Evolutionary conservation across 176 grass and related monocot genomes (phyloP).

Genomic region (Avena atlantica): DNA sequence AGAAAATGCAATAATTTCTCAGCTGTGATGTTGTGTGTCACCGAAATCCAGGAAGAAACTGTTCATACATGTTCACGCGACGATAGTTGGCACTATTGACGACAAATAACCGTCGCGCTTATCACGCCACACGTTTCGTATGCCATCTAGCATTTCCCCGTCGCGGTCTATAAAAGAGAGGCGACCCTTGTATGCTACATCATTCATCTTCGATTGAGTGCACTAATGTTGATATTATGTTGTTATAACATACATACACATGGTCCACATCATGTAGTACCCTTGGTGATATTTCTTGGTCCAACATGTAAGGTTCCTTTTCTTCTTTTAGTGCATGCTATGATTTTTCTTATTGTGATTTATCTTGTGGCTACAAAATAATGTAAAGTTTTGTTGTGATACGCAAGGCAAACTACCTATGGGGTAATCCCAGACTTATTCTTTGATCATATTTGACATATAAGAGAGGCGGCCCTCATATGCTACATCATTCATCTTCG

Average conservation of each 20-base stretch:
- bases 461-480: neutral
- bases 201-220: neutral
- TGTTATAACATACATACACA: neutral
- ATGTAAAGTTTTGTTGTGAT: neutral
- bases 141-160: neutral
- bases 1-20: neutral
- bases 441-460: neutral
- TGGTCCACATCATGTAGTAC: neutral
- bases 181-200: neutral
- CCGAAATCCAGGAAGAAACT: neutral
- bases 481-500: neutral
- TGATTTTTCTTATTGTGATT: neutral
- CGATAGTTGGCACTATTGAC: neutral
- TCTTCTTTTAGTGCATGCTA: neutral
- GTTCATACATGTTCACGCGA: neutral
- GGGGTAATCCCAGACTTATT: neutral
- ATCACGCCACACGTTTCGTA: neutral
- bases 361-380: neutral
- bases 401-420: neutral
- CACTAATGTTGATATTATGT: neutral
- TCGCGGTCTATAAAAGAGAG: neutral
- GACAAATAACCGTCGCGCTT: neutral
- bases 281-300: neutral
- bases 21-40: neutral
- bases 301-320: neutral